These are phyloP conservation scores for Globisporangium paroecandrum DNA, from an alignment of 352 stramenopile species.

Conservation along the genomic window DNA sequence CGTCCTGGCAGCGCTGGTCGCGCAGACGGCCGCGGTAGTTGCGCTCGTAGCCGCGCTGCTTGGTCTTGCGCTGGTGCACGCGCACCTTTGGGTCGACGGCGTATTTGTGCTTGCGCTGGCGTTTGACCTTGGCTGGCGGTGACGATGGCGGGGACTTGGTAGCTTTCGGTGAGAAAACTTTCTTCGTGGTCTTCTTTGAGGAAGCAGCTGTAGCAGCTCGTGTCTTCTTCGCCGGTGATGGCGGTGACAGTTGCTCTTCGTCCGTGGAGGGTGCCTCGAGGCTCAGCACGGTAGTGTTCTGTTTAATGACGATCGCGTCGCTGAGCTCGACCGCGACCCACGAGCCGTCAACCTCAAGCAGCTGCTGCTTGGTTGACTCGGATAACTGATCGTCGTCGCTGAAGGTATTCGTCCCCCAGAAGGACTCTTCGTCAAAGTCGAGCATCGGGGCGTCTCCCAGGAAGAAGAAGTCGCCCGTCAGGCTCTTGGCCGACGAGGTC, in stretches of 20 bases:
- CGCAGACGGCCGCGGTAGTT: constrained; percentile 10
- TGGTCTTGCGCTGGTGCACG: constrained; percentile 12
- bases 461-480: not conserved
- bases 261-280: not conserved
- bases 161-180: not conserved
- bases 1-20: constrained; percentile 10
- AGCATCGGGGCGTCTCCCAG: not conserved
- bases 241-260: not conserved
- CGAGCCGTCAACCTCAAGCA: not conserved
- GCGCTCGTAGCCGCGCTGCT: constrained; percentile 18
- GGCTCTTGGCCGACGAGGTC: not conserved
- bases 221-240: not conserved
- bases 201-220: not conserved
- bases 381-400: not conserved
- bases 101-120: not conserved
- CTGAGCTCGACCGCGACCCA: constrained; percentile 5
- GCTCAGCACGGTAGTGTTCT: not conserved
- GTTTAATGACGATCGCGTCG: not conserved
- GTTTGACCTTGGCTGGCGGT: not conserved
- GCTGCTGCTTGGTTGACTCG: not conserved
- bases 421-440: not conserved
- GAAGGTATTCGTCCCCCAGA: not conserved
- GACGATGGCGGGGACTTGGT: not conserved
- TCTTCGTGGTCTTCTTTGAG: not conserved
- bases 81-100: not conserved